phyloP scores from a whole-genome alignment of 768 basidiomycete genomes.

The Suillus variegatus region DNA sequence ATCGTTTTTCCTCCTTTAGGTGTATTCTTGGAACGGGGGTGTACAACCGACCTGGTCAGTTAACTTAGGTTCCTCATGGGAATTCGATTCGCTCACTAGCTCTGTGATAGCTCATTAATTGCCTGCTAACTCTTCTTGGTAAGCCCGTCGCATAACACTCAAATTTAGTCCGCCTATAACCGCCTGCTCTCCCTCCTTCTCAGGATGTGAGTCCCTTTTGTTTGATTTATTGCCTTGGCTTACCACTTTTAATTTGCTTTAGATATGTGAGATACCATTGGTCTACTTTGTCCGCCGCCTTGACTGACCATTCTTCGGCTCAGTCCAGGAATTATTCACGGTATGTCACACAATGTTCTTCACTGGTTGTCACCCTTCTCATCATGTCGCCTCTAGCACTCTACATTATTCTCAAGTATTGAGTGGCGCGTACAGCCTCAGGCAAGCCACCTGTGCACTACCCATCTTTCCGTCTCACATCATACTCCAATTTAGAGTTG shows the following conservation, averaged over 20 bases:
- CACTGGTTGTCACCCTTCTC: slow-evolving; percentile 9
- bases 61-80: background rate
- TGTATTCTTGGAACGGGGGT: slow-evolving; percentile 89
- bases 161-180: background rate
- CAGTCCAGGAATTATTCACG: slow-evolving; percentile 81
- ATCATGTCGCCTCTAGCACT: slow-evolving; percentile 48
- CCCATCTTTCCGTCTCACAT: background rate
- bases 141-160: slow-evolving; percentile 23
- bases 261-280: slow-evolving; percentile 1
- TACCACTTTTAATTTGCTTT: background rate
- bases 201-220: slow-evolving; percentile 53
- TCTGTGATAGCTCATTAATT: slow-evolving; percentile 58
- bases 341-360: slow-evolving; percentile 24
- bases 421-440: background rate
- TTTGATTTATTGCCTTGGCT: background rate
- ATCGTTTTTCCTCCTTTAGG: slow-evolving; percentile 81
- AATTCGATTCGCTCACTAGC: background rate
- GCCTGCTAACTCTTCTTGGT: slow-evolving; percentile 75
- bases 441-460: background rate
- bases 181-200: background rate
- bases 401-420: slow-evolving; percentile 83
- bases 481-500: background rate
- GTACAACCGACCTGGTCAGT: slow-evolving; percentile 72
- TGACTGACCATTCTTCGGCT: slow-evolving; percentile 14
- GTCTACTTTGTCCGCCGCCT: background rate